Percentiles rank a stretch among this genome's conserved stretches.
These are phyloP conservation scores for Pleurotus giganteus DNA, from an alignment of 768 basidiomycete genomes.

Conservation along the genomic window DNA sequence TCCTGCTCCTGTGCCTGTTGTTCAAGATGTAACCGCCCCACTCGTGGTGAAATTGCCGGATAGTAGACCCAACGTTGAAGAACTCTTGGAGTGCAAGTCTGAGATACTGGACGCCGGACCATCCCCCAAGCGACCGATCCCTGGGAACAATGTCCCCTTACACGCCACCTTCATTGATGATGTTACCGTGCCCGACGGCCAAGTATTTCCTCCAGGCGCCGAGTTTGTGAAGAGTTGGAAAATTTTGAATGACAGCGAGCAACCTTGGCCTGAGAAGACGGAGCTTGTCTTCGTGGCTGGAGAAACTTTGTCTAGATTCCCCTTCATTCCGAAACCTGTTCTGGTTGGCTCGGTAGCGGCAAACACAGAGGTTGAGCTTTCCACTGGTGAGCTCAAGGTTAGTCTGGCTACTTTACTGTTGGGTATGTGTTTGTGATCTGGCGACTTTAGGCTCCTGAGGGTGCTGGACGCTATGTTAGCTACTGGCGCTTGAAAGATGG, in stretches of 20 bases:
- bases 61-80: not conserved
- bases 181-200: constrained; percentile 72
- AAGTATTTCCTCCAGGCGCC: constrained; percentile 76
- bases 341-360: constrained; percentile 55
- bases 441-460: constrained; percentile 61
- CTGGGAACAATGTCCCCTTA: constrained; percentile 24
- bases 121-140: too few relatives aligned
- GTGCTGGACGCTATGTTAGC: constrained; percentile 67
- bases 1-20: not conserved
- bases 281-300: constrained; percentile 73
- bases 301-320: constrained; percentile 46
- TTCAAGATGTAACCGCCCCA: not conserved
- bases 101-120: too few relatives aligned
- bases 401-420: constrained; percentile 12
- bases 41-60: not conserved
- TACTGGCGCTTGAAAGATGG: constrained; percentile 74
- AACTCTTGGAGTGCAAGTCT: too few relatives aligned
- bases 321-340: constrained; percentile 27
- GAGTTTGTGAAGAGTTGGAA: constrained; percentile 86
- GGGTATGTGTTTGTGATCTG: not conserved
- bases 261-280: constrained; percentile 68
- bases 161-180: constrained; percentile 62
- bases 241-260: constrained; percentile 61
- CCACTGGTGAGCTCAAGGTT: constrained; percentile 75
- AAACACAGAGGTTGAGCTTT: constrained; percentile 61